These are phyloP conservation scores for Corymbia citriodora DNA, from an alignment of 441 rosid genomes.

Conservation along the genomic window DNA sequence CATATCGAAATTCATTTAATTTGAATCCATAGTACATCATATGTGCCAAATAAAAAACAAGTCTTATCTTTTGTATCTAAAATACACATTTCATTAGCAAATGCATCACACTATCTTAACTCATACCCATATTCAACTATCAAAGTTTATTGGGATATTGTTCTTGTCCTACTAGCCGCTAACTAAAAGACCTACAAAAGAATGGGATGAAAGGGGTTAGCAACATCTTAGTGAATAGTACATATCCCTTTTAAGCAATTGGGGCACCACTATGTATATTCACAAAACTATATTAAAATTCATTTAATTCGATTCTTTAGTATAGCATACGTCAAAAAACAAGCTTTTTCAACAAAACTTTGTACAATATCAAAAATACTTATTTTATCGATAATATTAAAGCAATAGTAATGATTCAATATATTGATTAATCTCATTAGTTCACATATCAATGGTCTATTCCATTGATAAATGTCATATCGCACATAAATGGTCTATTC, in stretches of 20 bases:
- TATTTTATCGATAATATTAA: background rate
- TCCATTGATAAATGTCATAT: background rate
- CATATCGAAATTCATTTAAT: background rate
- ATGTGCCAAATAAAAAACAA: too few relatives aligned
- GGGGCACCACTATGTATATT: fast-evolving
- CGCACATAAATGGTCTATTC: background rate
- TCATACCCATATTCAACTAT: too few relatives aligned
- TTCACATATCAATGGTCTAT: too few relatives aligned
- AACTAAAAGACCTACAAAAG: background rate
- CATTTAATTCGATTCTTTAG: background rate
- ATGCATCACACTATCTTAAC: too few relatives aligned
- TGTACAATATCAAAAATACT: background rate
- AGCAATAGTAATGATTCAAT: background rate
- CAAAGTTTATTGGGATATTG: too few relatives aligned
- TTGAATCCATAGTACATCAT: fast-evolving
- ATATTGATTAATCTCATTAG: fast-evolving
- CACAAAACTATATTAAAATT: too few relatives aligned
- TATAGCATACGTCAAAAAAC: background rate
- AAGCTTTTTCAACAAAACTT: background rate
- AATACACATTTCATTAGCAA: background rate
- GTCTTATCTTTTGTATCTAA: too few relatives aligned
- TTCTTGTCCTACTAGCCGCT: background rate
- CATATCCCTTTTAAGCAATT: too few relatives aligned
- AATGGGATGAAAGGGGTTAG: background rate
- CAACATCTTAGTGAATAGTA: too few relatives aligned